phyloP scores from a whole-genome alignment of 2,329 filamentous ascomycete species.

The Cylindrodendrum hubeiense region DNA sequence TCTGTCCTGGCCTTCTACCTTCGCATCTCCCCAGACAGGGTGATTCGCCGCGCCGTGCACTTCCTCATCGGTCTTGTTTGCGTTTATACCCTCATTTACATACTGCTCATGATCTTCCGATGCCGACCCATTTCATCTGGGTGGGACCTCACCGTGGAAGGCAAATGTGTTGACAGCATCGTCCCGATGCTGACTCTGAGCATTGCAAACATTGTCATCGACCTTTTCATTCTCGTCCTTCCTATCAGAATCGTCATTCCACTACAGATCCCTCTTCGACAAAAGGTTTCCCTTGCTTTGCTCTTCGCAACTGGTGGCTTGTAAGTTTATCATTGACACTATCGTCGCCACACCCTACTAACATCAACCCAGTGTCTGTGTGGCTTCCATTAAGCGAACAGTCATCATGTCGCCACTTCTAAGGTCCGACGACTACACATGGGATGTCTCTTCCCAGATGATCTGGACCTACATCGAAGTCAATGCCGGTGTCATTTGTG shows the following conservation, averaged over 20 bases:
- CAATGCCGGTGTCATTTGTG: constrained; percentile 62
- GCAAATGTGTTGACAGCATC: constrained; percentile 55
- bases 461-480: constrained; percentile 63
- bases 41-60: constrained; percentile 39
- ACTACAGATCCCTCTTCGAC: constrained; percentile 60
- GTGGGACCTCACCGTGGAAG: constrained; percentile 54
- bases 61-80: constrained; percentile 50
- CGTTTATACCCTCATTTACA: constrained; percentile 55
- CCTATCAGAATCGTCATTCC: constrained; percentile 58
- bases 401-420: constrained; percentile 42
- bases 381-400: constrained; percentile 46
- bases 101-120: constrained; percentile 54
- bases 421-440: constrained; percentile 40
- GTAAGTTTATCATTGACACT: constrained; percentile 28
- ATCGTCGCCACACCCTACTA: not conserved
- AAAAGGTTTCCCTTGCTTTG: constrained; percentile 62
- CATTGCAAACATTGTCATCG: constrained; percentile 58
- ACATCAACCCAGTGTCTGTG: constrained; percentile 38
- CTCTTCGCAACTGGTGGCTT: constrained; percentile 55
- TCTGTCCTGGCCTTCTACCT: constrained; percentile 61
- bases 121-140: constrained; percentile 56
- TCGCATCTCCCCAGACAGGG: constrained; percentile 49
- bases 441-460: constrained; percentile 41
- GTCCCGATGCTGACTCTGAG: constrained; percentile 43
- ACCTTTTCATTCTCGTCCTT: constrained; percentile 58